phyloP scores from a whole-genome alignment of 331 rosid genomes.

The Erythrophleum ivorense region DNA sequence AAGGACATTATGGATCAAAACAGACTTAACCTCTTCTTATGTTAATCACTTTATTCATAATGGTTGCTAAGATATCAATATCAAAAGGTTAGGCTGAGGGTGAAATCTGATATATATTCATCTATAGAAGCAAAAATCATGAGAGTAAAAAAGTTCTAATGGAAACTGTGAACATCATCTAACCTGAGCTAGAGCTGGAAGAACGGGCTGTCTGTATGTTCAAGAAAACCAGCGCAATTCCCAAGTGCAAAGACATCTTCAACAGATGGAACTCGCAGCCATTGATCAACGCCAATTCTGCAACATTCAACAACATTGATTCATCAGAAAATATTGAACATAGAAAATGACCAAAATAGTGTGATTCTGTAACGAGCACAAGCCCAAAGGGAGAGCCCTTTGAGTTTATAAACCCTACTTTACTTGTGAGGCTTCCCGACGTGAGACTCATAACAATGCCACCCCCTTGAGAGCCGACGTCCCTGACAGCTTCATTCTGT shows the following conservation, averaged over 20 bases:
- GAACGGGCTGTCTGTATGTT: conserved; percentile 84
- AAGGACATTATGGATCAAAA: neutral
- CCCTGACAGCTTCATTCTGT: no score
- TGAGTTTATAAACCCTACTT: no score
- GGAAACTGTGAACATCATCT: neutral
- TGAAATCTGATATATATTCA: neutral
- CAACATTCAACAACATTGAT: conserved; percentile 28
- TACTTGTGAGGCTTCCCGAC: no score
- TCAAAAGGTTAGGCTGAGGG: neutral
- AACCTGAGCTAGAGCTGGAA: conserved; percentile 99
- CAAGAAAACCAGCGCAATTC: conserved; percentile 98
- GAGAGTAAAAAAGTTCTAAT: neutral
- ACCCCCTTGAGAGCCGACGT: no score
- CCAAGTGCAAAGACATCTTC: conserved; percentile 96
- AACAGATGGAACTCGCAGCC: conserved; percentile 87
- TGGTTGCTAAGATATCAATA: neutral
- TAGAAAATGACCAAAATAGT: neutral
- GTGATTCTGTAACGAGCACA: no score
- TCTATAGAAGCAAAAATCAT: neutral
- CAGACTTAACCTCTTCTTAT: neutral
- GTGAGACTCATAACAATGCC: no score
- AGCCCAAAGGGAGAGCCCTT: no score
- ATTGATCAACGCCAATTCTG: conserved; percentile 90
- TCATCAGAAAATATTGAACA: conserved; percentile 13
- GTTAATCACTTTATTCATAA: neutral